These are phyloP conservation scores for Ogataea salicorniae DNA, from an alignment of 805 yeast genomes.

Conservation along the genomic window DNA sequence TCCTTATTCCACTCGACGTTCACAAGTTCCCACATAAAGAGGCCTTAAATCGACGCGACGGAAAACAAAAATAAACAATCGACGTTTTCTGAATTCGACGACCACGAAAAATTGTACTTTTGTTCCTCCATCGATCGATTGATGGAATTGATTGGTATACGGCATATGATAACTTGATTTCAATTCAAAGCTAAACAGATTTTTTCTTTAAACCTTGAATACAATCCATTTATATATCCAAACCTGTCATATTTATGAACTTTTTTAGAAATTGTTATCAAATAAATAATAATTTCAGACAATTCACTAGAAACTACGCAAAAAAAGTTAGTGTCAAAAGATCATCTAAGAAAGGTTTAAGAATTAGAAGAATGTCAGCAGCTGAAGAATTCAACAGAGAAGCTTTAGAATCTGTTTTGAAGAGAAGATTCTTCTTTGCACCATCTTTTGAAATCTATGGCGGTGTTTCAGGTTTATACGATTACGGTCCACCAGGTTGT, in stretches of 20 bases:
- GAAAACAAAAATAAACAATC: too few relatives aligned
- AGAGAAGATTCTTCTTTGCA: conserved; percentile 94
- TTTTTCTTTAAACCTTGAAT: background rate
- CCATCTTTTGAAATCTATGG: conserved; percentile 98
- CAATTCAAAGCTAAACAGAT: conserved; percentile 10
- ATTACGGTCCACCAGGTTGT: conserved; percentile 99
- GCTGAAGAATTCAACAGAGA: conserved; percentile 65
- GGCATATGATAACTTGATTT: conserved; percentile 18
- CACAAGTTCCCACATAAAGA: too few relatives aligned
- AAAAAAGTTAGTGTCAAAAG: conserved; percentile 10
- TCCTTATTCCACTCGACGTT: too few relatives aligned
- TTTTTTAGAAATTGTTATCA: conserved; percentile 1
- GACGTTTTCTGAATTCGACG: too few relatives aligned
- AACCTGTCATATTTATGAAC: conserved; percentile 3
- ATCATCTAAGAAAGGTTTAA: conserved; percentile 10
- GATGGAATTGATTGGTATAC: too few relatives aligned
- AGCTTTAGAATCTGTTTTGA: conserved; percentile 79
- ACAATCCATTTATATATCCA: too few relatives aligned
- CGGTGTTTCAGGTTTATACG: conserved; percentile 96
- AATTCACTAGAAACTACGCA: conserved; percentile 8
- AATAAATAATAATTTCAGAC: conserved; percentile 4
- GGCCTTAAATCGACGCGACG: too few relatives aligned
- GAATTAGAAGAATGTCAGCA: conserved; percentile 16
- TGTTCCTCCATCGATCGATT: too few relatives aligned
- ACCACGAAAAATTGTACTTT: too few relatives aligned